Conservation (phyloP, 2,329 filamentous ascomycete species). For the Diplodia mutila region DNA sequence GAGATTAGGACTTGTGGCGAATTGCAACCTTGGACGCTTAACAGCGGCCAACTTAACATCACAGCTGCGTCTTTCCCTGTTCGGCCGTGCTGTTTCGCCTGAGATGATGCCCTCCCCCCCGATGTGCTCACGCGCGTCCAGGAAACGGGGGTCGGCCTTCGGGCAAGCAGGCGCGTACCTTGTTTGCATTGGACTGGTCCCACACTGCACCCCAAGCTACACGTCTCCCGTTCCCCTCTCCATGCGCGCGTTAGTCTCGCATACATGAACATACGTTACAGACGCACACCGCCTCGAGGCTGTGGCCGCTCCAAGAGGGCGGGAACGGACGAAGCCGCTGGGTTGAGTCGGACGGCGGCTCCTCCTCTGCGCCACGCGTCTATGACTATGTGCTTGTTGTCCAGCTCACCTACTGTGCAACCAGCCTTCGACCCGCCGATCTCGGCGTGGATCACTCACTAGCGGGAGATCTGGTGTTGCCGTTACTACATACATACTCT, state of each 20-base stretch:
- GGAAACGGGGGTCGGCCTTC: neutral
- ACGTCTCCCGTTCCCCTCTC: neutral
- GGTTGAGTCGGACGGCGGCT: no score
- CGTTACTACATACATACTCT: neutral
- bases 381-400: neutral
- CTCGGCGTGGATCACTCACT: neutral
- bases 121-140: neutral
- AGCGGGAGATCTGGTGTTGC: conserved; percentile 21
- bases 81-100: neutral
- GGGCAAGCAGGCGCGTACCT: neutral
- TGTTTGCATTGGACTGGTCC: neutral
- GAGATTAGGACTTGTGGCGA: neutral
- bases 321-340: neutral
- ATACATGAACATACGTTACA: neutral
- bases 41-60: neutral
- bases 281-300: conserved; percentile 4
- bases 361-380: neutral
- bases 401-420: neutral
- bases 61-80: neutral
- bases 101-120: neutral
- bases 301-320: neutral
- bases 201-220: neutral
- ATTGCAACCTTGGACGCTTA: neutral
- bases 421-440: neutral
- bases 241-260: conserved; percentile 10